Base-by-base conservation (phyloP, 1,284 basidiomycete species). In the Erythrobasidium hasegawianum region DNA sequence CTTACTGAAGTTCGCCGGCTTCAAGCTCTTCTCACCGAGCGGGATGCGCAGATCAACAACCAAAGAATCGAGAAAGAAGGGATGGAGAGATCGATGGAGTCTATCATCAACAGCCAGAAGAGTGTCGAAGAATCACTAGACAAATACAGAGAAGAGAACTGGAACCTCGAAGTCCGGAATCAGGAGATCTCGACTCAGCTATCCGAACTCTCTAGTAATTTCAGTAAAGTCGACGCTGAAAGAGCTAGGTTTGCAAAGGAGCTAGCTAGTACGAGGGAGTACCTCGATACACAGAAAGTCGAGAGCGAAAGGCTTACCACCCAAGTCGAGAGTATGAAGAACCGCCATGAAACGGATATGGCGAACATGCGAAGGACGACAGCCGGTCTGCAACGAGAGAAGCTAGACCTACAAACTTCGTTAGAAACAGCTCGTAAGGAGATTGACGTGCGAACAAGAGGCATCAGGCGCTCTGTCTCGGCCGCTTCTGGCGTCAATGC, bases 141-240 rank as follows among this genome's bases (percentile, higher is more conserved):
- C 26, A 67, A 66, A 45, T 94, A 87, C 84, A 94, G 93, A 80
- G 92, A 97, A 78, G 92, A 95, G 79, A 97, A 96, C 77, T 97
- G 95, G 95, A 94, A 97, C 76, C 86, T 97, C 70, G 93, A 97
- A 80, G 90, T 97, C 54, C 84, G 84, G 22, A 82, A 93, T 29
- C 94, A 98, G 77, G 92, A 97, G 70, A 82, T 95, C 24, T 86
- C 87, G 45, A 79, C 85, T 0, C 84, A 89, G 71, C 81, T 89
- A 43, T 76, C 82, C 43, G 86, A 89, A 58, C 82, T 86, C 1
- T 87, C 89, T 69, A 78, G 83, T 8, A 81, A 84, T 24, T 79
- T 83, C 11, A 83, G 84, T 71, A 87, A 89, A 64, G 81, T 89
- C 16, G 90, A 95, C 74, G 80, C 83, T 43, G 95, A 97, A 72